Percentiles rank a stretch among this genome's conserved stretches.
phyloP scores from a whole-genome alignment of 371 early-diverging fungal species.

The Mortierella sp. region DNA sequence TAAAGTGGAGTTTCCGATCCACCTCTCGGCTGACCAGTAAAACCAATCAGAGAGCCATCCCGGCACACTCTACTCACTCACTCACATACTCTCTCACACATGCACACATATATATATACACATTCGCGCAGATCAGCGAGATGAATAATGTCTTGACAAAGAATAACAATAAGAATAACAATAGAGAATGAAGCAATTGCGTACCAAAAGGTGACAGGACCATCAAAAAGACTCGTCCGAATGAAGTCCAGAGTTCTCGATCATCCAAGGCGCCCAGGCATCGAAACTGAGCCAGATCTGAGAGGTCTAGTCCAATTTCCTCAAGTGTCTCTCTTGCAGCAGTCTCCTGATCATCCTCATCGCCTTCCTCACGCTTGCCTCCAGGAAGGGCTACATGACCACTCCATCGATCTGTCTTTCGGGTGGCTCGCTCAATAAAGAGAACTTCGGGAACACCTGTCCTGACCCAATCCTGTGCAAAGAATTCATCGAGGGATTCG shows the following conservation, averaged over 20 bases:
- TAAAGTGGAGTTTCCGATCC: slow-evolving; percentile 4
- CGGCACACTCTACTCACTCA: neutral
- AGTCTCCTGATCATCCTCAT: slow-evolving; percentile 74
- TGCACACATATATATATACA: neutral
- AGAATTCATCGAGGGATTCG: slow-evolving; percentile 39
- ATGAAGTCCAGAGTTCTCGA: slow-evolving; percentile 68
- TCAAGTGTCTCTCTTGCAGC: slow-evolving; percentile 77
- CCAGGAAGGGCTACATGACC: slow-evolving; percentile 85
- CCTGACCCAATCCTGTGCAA: slow-evolving; percentile 41
- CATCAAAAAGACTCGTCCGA: slow-evolving; percentile 68
- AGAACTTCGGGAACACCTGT: slow-evolving; percentile 70
- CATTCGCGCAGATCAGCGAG: neutral
- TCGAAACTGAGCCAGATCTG: slow-evolving; percentile 60
- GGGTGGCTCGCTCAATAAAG: slow-evolving; percentile 74
- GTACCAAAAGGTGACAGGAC: slow-evolving; percentile 73
- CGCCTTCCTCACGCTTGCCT: slow-evolving; percentile 73
- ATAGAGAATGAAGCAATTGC: neutral
- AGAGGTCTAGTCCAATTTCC: slow-evolving; percentile 75
- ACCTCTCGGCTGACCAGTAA: neutral
- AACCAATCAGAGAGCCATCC: neutral
- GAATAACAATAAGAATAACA: neutral
- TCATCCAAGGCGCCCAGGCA: slow-evolving; percentile 75
- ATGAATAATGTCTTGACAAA: neutral
- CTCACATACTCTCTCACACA: neutral
- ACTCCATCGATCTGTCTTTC: slow-evolving; percentile 78